Base-by-base conservation (phyloP, 2,329 filamentous ascomycete genomes). In the Tricladium varicosporioides region DNA sequence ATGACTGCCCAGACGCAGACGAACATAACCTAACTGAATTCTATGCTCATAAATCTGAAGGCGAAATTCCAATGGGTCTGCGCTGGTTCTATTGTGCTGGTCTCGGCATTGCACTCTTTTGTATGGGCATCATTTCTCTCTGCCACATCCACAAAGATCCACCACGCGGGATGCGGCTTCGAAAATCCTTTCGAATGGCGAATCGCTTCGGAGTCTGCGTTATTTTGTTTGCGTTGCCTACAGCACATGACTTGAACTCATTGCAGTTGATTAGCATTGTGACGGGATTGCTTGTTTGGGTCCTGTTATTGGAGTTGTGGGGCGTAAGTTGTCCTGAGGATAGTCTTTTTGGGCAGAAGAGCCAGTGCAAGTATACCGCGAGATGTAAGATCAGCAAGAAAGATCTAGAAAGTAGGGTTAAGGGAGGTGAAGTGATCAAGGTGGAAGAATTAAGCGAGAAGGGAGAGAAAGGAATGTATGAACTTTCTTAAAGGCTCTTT, bases 21-120 rank as follows among this genome's bases (percentile, higher is more conserved):
- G 58, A 75, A 0, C 72, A 81, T 8, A 72, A 75, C 32, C 72
- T 87, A 0, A 80, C 78, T 5, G 76, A 80, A 27, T 68, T 73
- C 13, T 86, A 84, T 65, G 70, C 74, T 16, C 70, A 71, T 1
- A 75, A 76, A 47, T 79, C 80, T 1, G 78, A 80, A 54, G 69
- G 71, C 0, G 72, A 81, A n/a, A 72, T 87, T n/a, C 66, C 73
- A 5, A 58, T 70, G 7, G 83, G 81, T 2, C 74, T 86, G 15
- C 76, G 82, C 13, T 85, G 82, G 75, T 87, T 83, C 69, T 87
- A 87, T 69, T 87, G 83, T 68, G 77, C 75, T n/a, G 84, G 85
- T 1, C 74, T 86, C 1, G 82, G 79, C 19, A 71, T 83, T 13
- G 76, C 82, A 0, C 70, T 87, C 5, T 66, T 78, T 10, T 77